Evolutionary conservation across 2,329 filamentous ascomycete genomes (phyloP), one percentile per base, ranked within the genome.

Genomic region (Botrytis squamosa): DNA sequence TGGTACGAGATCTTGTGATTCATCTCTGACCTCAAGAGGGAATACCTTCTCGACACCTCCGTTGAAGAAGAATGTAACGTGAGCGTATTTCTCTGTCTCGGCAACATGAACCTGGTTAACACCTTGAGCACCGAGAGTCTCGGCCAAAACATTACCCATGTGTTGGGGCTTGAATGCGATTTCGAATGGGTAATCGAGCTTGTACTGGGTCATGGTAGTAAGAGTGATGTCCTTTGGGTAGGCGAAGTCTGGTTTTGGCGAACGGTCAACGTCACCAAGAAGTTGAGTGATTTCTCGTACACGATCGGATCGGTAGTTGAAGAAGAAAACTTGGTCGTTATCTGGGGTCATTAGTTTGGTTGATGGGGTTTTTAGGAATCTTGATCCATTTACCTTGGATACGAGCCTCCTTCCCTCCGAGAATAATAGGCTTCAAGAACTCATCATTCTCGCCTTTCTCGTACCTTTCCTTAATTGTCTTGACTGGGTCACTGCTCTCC

Each of bases 1-100:
- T 68, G 94, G 91, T 64, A 99, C 95, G 7, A 91, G 85, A 82
- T 91, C 89, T 82, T 91, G 89, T 42, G 84, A 84, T 87, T 97
- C 92, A 81, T 99, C 96, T 77, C 96, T 93, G 76, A 91, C 90
- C 85, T 99, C 96, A 66, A 94, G 91, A 71, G 92, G 90, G 85
- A 98, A 99, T 76, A 93, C 93, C 87, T 98, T 97, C 86, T 99
- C 96, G 71, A 97, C 93, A 81, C 96, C 96, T 74, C 96, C 96
- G 85, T 99, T 99, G 91, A 98, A 98, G 89, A 98, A 98, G 89
- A 98, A 98, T 73, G 96, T 98, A 77, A 99, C 96, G 86, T 99
- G 96, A 52, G 96, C 96, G 84, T 99, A 99, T 87, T 99, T 99
- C 85, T 99, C 96, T 3, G 96, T 99, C 88, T 99, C 96, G 73